These are phyloP conservation scores for Fusarium sp. DNA, from an alignment of 2,329 filamentous ascomycete species.

Conservation along the genomic window DNA sequence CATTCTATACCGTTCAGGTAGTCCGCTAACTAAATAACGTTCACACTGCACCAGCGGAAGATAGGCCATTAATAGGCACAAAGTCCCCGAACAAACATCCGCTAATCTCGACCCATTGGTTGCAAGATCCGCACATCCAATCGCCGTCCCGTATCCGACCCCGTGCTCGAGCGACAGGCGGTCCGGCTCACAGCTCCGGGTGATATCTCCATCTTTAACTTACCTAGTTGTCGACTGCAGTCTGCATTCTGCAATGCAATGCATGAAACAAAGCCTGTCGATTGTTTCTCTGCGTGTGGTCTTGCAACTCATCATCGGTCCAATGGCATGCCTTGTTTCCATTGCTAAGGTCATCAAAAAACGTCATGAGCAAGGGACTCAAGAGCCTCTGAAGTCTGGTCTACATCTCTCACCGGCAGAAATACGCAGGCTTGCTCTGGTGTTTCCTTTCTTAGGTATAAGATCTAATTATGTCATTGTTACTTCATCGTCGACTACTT, in stretches of 20 bases:
- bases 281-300: background rate
- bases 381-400: conserved; percentile 2
- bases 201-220: conserved; percentile 20
- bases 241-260: no score
- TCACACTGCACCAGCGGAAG: background rate
- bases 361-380: conserved; percentile 32
- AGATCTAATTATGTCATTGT: conserved; percentile 20
- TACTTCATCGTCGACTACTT: conserved; percentile 18
- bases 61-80: conserved; percentile 9
- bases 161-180: conserved; percentile 53
- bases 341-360: conserved; percentile 23
- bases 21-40: conserved; percentile 7
- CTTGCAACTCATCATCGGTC: conserved; percentile 18
- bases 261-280: conserved; percentile 22
- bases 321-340: no score
- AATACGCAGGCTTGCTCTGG: background rate
- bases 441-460: background rate
- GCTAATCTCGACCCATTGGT: conserved; percentile 47
- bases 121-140: conserved; percentile 47
- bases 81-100: conserved; percentile 42
- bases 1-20: conserved; percentile 13
- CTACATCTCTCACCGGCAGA: conserved; percentile 1
- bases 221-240: conserved; percentile 10
- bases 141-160: conserved; percentile 47
- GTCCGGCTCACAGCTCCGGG: conserved; percentile 34